Evolutionary conservation across 495 filamentous ascomycete genomes (phyloP), one percentile per base, ranked within the genome.

Genomic region (Penicillium nucicola): DNA sequence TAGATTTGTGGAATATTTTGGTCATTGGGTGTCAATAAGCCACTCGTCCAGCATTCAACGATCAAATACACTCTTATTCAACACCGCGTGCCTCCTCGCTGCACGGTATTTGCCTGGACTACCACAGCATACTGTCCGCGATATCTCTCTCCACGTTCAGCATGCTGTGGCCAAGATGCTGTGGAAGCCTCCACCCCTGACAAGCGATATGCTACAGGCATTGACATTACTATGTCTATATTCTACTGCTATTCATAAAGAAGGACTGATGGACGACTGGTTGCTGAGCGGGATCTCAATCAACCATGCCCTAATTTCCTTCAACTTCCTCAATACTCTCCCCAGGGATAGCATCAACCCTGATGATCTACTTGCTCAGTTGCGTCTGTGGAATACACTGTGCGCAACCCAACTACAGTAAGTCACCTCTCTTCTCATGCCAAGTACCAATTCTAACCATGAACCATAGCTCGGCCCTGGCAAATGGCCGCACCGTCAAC

Each of bases 221-320:
- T 46, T 73, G 15, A 60, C 63, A 11, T 52, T 73, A 22, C 63
- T 73, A 18, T 70, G 68, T 57, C 59, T 73, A 15, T 73, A 68
- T 50, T 62, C 66, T 23, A 60, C 64, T 17, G 62, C 66, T 5
- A 61, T 67, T 7, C 66, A 71, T 17, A 70, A 66, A 45, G 68
- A 68, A 28, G 55, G 61, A 5, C 65, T 65, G 22, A 68, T 73
- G 53, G 70, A 73, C 39, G 68, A 67, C 59, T 73, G 70, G 70
- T 59, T 73, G 28, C 47, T 73, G 61, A 73, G 70, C 56, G 68
- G 68, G 58, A 66, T 68, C 53, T 68, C 68, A 19, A 68, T 73
- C 50, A 68, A 73, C 45, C 70, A 73, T 58, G 68, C 68, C 17
- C 58, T 68, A 9, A 53, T 60, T 28, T 63, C 67, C 23, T 69